A percentile compares a stretch with the other conserved stretches of the same genome.
phyloP scores from a whole-genome alignment of 306 rosid species.

The Acmispon strigosus region DNA sequence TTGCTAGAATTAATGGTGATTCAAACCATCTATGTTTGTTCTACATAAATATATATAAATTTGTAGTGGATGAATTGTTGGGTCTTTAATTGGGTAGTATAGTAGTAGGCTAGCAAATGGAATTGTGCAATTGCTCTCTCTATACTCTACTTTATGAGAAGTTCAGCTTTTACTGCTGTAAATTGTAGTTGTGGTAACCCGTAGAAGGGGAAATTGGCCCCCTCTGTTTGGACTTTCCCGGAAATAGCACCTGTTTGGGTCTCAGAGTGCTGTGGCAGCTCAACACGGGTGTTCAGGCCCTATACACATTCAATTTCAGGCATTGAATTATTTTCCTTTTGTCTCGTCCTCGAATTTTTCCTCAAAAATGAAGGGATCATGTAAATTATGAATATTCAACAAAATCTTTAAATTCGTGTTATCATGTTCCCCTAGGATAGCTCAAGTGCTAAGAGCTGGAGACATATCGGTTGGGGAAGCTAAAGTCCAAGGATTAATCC shows the following conservation, averaged over 20 bases:
- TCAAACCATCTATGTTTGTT: slow-evolving; percentile 3
- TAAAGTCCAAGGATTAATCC: too few relatives aligned
- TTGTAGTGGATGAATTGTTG: background rate
- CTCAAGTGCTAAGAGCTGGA: too few relatives aligned
- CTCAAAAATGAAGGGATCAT: slow-evolving; percentile 37
- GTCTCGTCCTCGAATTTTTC: slow-evolving; percentile 46
- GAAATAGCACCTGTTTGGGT: slow-evolving; percentile 39
- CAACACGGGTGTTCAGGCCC: slow-evolving; percentile 27
- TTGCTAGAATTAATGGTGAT: slow-evolving; percentile 14
- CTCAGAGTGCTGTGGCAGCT: slow-evolving; percentile 37
- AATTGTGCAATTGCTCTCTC: background rate
- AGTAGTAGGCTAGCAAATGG: slow-evolving; percentile 10
- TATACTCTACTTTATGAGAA: background rate
- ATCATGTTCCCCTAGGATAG: too few relatives aligned
- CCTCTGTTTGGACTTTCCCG: slow-evolving; percentile 44
- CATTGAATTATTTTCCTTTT: slow-evolving; percentile 37
- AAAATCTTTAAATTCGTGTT: too few relatives aligned
- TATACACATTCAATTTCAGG: slow-evolving; percentile 17
- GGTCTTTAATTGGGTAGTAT: background rate
- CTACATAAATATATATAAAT: background rate
- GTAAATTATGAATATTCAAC: background rate
- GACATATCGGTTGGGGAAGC: too few relatives aligned
- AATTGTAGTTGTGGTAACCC: slow-evolving; percentile 24
- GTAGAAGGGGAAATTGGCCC: slow-evolving; percentile 14
- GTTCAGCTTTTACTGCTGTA: slow-evolving; percentile 25